A percentile compares a stretch with the other conserved stretches of the same genome.
These are phyloP conservation scores for Fraxinus pennsylvanica DNA, from an alignment of 257 asterid species.

Conservation along the genomic window DNA sequence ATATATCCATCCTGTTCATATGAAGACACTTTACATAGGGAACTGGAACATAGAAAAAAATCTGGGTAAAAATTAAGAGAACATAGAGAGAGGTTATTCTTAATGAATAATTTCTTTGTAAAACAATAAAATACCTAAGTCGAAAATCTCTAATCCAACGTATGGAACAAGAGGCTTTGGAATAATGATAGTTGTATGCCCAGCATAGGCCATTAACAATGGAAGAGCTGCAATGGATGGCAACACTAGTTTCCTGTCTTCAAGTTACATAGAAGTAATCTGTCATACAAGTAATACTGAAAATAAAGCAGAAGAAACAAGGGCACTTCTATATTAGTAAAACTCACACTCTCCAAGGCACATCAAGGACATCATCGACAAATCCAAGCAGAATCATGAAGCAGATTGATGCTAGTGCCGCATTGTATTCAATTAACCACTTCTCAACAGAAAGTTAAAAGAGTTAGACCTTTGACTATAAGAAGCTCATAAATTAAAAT, in stretches of 20 bases:
- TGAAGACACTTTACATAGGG: conserved; percentile 16
- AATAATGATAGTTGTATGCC: conserved; percentile 79
- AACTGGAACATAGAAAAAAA: not conserved
- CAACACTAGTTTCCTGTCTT: conserved; percentile 72
- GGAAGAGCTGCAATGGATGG: conserved; percentile 96
- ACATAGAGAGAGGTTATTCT: not conserved
- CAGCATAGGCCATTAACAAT: conserved; percentile 94
- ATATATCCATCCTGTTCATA: conserved; percentile 73
- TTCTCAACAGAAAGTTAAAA: conserved; percentile 28
- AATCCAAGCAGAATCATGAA: conserved; percentile 96
- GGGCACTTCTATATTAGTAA: conserved; percentile 2
- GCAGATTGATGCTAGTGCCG: conserved; percentile 91
- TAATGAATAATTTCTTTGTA: not conserved
- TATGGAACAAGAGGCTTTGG: conserved; percentile 83
- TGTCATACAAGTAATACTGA: not conserved
- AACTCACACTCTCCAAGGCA: conserved; percentile 99
- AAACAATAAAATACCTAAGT: conserved; percentile 51
- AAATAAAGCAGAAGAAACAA: conserved; percentile 2
- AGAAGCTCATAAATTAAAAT: conserved; percentile 4
- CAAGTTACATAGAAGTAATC: conserved; percentile 35
- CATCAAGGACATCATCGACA: conserved; percentile 94
- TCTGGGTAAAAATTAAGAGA: not conserved
- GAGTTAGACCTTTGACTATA: conserved; percentile 12
- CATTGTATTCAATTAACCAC: conserved; percentile 99
- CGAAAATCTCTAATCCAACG: conserved; percentile 62